Conservation (phyloP, 768 basidiomycete species). For the Lentinus tigrinus region DNA sequence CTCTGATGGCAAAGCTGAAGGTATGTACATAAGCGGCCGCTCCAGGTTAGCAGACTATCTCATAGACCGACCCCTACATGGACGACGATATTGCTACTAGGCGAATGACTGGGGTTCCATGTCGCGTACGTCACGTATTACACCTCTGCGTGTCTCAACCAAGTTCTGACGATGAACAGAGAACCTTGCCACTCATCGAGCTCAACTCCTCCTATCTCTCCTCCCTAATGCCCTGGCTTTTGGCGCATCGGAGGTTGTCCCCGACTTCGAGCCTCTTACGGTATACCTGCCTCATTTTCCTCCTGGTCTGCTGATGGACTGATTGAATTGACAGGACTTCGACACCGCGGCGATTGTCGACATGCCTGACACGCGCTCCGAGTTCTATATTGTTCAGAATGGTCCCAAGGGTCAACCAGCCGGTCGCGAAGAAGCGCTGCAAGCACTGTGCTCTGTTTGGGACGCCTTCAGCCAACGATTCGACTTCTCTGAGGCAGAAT, state of each 20-base stretch:
- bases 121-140: conserved; percentile 45
- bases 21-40: no score
- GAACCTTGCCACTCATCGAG: conserved; percentile 49
- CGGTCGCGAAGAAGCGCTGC: conserved; percentile 27
- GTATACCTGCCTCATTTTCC: conserved; percentile 26
- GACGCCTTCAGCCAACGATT: conserved; percentile 31
- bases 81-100: no score
- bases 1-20: conserved; percentile 68
- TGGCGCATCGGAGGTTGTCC: conserved; percentile 46
- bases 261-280: conserved; percentile 49
- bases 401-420: conserved; percentile 13
- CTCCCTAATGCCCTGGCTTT: conserved; percentile 48
- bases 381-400: conserved; percentile 33
- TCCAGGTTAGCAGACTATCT: neutral
- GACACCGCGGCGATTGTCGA: conserved; percentile 47
- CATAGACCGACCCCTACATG: no score
- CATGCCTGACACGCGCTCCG: conserved; percentile 34
- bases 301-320: neutral
- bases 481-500: conserved; percentile 38
- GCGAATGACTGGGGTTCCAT: conserved; percentile 66
- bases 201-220: conserved; percentile 37
- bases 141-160: neutral
- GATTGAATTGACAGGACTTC: conserved; percentile 42
- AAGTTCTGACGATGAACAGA: conserved; percentile 29
- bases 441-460: conserved; percentile 31